phyloP scores from a whole-genome alignment of 164 flowering plant genomes.

The Hamamelis virginiana region DNA sequence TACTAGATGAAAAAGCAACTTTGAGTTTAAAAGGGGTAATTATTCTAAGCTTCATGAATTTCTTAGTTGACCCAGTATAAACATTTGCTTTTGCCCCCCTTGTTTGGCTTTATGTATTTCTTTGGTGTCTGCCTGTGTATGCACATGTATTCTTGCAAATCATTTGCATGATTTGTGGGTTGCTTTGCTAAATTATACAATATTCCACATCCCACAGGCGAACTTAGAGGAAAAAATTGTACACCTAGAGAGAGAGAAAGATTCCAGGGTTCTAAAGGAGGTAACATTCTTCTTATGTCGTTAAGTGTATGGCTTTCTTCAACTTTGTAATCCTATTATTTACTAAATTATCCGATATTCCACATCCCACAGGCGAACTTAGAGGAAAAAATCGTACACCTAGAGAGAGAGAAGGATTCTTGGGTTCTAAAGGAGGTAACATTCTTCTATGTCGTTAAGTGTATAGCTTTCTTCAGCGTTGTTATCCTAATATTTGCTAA shows the following conservation, averaged over 20 bases:
- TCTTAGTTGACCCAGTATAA: not conserved
- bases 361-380: conserved; percentile 12
- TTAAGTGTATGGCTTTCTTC: too few species aligned
- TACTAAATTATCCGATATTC: too few species aligned
- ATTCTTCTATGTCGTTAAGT: too few species aligned
- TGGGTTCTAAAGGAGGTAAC: conserved; percentile 29
- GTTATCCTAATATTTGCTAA: not conserved
- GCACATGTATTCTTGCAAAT: not conserved
- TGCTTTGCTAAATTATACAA: too few species aligned
- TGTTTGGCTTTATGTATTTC: not conserved
- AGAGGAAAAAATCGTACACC: conserved; percentile 15
- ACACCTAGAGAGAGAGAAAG: conserved; percentile 23
- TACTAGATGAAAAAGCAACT: conserved; percentile 20
- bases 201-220: conserved; percentile 11
- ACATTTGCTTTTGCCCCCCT: not conserved
- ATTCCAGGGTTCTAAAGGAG: conserved; percentile 22
- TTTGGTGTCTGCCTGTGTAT: not conserved
- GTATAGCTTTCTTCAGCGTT: too few species aligned
- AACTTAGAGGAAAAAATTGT: conserved; percentile 14
- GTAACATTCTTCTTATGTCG: too few species aligned
- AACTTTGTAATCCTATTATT: too few species aligned
- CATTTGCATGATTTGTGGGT: not conserved
- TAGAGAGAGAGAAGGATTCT: conserved; percentile 23
- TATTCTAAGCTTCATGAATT: not conserved
- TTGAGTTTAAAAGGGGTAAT: conserved; percentile 27